Evolutionary conservation across 441 rosid genomes (phyloP), one percentile per base, ranked within the genome.

Genomic region (Dalechampia spathulata): DNA sequence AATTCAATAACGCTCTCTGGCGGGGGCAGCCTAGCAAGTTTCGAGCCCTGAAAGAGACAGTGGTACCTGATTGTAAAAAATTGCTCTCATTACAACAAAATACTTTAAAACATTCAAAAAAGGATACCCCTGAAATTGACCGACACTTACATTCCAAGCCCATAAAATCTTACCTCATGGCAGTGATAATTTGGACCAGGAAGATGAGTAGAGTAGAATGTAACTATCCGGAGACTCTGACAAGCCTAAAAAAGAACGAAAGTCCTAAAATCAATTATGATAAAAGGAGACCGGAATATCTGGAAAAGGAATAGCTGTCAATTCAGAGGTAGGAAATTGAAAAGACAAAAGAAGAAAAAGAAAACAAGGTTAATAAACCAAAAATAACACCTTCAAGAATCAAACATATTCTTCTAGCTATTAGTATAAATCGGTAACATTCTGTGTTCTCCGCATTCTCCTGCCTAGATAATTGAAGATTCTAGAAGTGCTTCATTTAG

Each of bases 171-270:
- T 81, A 84, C 98, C 96, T 86, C 91, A 0, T 82, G 94, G 70
- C 98, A 92, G 70, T 92, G 98, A 76, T 88, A 92, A 63, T 90
- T 92, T 57, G 99, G 99, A 56, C 96, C 96, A 22, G 99, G 97
- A 65, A 93, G 97, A 64, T 82, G 95, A 39, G 99, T 93, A 5
- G 99, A 82, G 67, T 87, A 93, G 79, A 93, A 90, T 56, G 99
- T 80, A 50, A 93, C 55, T 55, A 90, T 75, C 36, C 99, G 89
- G 59, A 83, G 97, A 58, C 65, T 21, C 68, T 93, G 99, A 60
- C 82, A 93, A 68, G 78, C 83, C 99, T 90, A 75, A 65, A 67
- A 10, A 2, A 43, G 11, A 19, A 21, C 14, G 20, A 45, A 50
- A 20, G 3, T 38, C 6, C 37, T 30, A 50, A 28, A 36, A 32